Base-by-base conservation (phyloP, 1,284 basidiomycete species). In the Leccinum angustisporum region DNA sequence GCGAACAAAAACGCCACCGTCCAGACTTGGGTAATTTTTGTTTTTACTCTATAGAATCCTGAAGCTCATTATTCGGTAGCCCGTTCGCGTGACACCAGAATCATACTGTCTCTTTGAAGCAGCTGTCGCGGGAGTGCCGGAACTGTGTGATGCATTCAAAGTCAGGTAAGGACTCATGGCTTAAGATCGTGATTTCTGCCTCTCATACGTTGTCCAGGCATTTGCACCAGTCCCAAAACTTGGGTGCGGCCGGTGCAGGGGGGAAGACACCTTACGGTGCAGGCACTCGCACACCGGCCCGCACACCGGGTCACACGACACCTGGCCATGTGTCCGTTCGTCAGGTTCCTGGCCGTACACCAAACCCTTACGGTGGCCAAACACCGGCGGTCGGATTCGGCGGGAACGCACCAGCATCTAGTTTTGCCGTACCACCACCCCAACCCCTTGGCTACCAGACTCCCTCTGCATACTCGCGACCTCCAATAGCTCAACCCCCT, bases 141-240 rank as follows among this genome's bases (percentile, higher is more conserved):
- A 96, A 76, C 79, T 98, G 3, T 97, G 95, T 68, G 94, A 97
- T 73, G 95, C 95, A 16, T 98, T 98, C 86, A 97, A 97, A 86
- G 87, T 93, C 71, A 82, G 91, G 85, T 91, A 76, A 71, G 83
- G 65, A 25, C n/a, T 6, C 5, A 14, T 11, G 14, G 8, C 7
- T 33, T 50, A 1, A 14, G 25, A 46, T 33, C 16, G 4, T 31
- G 38, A 27, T 38, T 51, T 62, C 68, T 62, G 60, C 68, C 33
- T 62, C 66, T 62, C 46, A 66, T 57, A 40, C 14, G 30, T 38
- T 61, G 10, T 62, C 50, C 62, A 89, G 90, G 65, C 92, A 94
- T 76, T 79, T 90, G 46, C 90, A 92, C 66, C 90, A 92, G 70
- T 90, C 90, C 21, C 89, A 92, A 75, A 91, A 86, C 65, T 76